Evolutionary conservation across 2,329 filamentous ascomycete genomes (phyloP), one percentile per base, ranked within the genome.

Genomic region (Alternaria sp.): DNA sequence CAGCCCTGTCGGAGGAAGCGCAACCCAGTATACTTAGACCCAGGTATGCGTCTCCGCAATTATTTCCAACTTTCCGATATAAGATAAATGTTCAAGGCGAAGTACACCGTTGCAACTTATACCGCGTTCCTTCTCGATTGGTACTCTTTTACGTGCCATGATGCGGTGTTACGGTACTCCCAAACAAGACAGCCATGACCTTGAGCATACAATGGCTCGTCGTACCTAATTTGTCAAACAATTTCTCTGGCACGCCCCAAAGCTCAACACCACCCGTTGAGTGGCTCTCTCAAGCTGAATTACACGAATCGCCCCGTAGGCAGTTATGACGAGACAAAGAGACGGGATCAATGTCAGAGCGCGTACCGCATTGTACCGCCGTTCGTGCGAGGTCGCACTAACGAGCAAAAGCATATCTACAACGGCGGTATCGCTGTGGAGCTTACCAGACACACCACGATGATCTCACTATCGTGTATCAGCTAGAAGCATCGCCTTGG

Each of bases 241-340:
- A 50, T 18, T 36, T 50, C 14, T 36, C 32, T 50, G 22, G 20
- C 46, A 50, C 46, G 46, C 14, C 46, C 46, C 32, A 50, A 36
- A 25, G 5, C 38, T 11, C 32, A 25, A 43, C 20, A 50, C 14
- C 20, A 27, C 32, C 16, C 9, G 20, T 22, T 27, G 9, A 5
- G 4, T 50, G 32, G 20, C 30, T 38, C 16, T 20, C 14, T 16
- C 20, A 6, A 38, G 30, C 46, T 22, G 22, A 25, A 16, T 36
- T 27, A 36, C 20, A 38, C 32, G 10, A 38, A 36, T 50, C 30
- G 46, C 46, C 20, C 14, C 20, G 4, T 50, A 2, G 20, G 36
- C 30, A 32, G 30, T 50, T 36, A 38, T 12, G 20, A 50, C n/a
- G 46, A 50, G 18, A 38, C 12, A 16, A 50, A 50, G 46, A 50